Base-by-base conservation (phyloP, 257 asterid genomes). In the Solanum pimpinellifolium region DNA sequence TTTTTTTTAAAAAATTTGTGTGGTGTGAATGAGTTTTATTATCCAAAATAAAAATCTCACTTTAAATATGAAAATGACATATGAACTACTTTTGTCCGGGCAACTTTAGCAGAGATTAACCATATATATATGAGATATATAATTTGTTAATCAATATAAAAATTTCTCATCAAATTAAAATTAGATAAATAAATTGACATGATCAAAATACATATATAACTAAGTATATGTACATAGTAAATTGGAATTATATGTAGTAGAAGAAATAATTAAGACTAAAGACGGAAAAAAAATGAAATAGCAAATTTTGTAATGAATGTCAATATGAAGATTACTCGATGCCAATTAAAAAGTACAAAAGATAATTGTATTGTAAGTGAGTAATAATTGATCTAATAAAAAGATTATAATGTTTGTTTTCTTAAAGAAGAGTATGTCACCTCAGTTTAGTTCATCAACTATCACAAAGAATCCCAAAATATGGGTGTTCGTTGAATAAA, bases 91-190 rank as follows among this genome's bases (percentile, higher is more conserved):
- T 69, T 29, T 29, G 2, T 69, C 11, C 75, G 2, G 5, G 2
- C 3, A 4, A 47, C 8, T 14, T 47, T 47, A 47, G 7, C 59
- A 47, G 2, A 47, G 3, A 47, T 47, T 47, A 33, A 33, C 35
- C 5, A 33, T 1, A 4, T 4, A 33, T 33, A 33, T 33, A 33
- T 1, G 5, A 4, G 1, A 33, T 33, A 33, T 33, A 12, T n/a
- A 23, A 68, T 11, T 13, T 68, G 6, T 68, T 27, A 5, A 33
- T 9, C 39, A 47, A 14, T 47, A 14, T 47, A 14, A 2, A 47
- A 47, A 14, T 14, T 1, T 47, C 0, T 2, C 3, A 0, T 47
- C 2, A 0, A 13, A 6, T 13, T 6, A 47, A 47, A 47, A 47
- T 47, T 0, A 47, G 0, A 47, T 0, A 47, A 62, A 10, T 23